A percentile compares a stretch with the other conserved stretches of the same genome.
phyloP scores from a whole-genome alignment of 345 rosid genomes.

The thale cress (Arabidopsis thaliana) region DNA sequence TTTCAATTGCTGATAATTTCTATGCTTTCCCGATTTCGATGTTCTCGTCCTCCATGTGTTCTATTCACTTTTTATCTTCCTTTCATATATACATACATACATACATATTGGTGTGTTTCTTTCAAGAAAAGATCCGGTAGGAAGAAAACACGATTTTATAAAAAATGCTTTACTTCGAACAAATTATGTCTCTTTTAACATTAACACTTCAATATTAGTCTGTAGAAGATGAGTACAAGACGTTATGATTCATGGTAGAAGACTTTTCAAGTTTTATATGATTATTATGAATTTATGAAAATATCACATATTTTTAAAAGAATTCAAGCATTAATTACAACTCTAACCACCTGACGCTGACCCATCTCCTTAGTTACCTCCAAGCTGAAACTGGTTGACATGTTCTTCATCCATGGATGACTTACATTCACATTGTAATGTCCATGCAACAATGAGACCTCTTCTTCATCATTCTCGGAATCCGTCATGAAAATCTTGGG shows the following conservation, averaged over 20 bases:
- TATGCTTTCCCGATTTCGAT: constrained; percentile 39
- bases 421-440: constrained; percentile 52
- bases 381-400: constrained; percentile 39
- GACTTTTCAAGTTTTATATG: neutral
- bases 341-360: constrained; percentile 27
- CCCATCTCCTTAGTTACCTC: constrained; percentile 45
- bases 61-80: constrained; percentile 36
- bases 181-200: no score
- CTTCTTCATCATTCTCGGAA: constrained; percentile 44
- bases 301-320: neutral
- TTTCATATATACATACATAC: constrained; percentile 13
- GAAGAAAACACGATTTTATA: neutral
- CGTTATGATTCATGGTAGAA: neutral
- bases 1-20: constrained; percentile 38
- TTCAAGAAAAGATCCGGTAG: neutral
- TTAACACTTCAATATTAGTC: constrained; percentile 41
- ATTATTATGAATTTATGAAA: neutral
- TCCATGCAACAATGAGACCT: constrained; percentile 59
- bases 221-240: neutral
- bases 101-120: constrained; percentile 10
- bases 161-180: no score
- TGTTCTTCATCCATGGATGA: constrained; percentile 45
- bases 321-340: constrained; percentile 29
- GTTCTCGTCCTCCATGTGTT: constrained; percentile 46
- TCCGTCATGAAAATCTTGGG: neutral